Evolutionary conservation across 2,329 filamentous ascomycete genomes (phyloP), one percentile per base, ranked within the genome.

Genomic region (Xylaria sp.): DNA sequence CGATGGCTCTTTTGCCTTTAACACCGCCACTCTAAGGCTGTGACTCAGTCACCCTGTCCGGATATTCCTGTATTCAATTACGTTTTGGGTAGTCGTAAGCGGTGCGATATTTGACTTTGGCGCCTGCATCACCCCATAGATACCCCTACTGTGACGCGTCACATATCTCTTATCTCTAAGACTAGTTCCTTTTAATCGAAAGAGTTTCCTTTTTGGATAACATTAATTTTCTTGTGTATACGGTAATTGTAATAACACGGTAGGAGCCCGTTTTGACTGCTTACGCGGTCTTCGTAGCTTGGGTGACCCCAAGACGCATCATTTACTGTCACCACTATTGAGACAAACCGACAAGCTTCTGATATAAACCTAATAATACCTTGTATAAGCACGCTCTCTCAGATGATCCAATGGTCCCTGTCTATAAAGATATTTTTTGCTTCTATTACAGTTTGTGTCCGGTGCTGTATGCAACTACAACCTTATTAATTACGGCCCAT

Each of bases 1-100:
- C 83, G 84, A 72, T 98, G 94, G 94, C 76, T 97, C 73, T 78
- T 97, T 65, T 97, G 91, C 91, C 75, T 95, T 68, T 91, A 33
- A 63, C 8, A 13, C 4, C 31, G 35, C n/a, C 7, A 10, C 17
- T 3, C 6, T n/a, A 5, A 23, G 21, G 8, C 19, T 27, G 6
- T 1, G 19, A 15, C 25, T 23, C 11, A 2, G 13, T 13, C 29
- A 5, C n/a, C 41, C 31, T 43, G 27, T n/a, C 23, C 46, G n/a
- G 21, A 25, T 13, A 49, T 33, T 44, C 6, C 3, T n/a, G 44
- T 43, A 35, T 44, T 23, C 10, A 35, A 55, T n/a, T 17, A 31
- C 37, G 25, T 19, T 43, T 48, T 27, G 29, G 31, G 29, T 54
- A 41, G 23, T 25, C 38, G 33, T 25, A 23, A 38, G 44, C 38